phyloP scores from a whole-genome alignment of 176 grass and related monocot species.

The Hyparrhenia diplandra region DNA sequence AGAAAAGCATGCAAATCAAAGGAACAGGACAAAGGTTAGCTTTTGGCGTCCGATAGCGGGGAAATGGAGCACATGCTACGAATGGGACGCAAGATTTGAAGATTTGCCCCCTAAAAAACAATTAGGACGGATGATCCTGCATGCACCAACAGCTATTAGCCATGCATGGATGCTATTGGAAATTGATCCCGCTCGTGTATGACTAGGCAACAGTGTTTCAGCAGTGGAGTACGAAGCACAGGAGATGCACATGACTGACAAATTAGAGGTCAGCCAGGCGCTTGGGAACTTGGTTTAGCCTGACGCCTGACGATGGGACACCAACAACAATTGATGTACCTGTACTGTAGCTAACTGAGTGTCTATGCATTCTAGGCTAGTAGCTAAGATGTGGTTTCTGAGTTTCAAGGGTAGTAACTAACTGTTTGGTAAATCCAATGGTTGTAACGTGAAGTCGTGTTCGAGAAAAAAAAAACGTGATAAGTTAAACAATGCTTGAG shows the following conservation, averaged over 20 bases:
- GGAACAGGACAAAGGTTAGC: slow-evolving; percentile 23
- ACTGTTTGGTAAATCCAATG: neutral
- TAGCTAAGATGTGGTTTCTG: neutral
- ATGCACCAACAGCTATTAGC: neutral
- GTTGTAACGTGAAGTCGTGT: no score
- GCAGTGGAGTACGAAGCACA: no score
- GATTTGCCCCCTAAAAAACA: neutral
- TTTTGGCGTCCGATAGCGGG: slow-evolving; percentile 19
- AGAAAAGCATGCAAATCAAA: slow-evolving; percentile 23
- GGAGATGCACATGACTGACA: neutral
- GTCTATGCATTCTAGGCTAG: neutral
- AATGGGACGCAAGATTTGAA: slow-evolving; percentile 2
- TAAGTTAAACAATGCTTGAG: neutral
- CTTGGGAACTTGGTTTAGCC: neutral
- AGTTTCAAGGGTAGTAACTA: neutral
- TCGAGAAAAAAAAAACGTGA: no score
- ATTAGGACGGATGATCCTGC: neutral
- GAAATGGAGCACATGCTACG: slow-evolving; percentile 27
- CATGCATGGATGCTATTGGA: neutral
- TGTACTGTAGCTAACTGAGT: no score
- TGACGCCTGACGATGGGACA: neutral
- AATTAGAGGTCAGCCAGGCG: neutral
- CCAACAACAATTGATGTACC: neutral
- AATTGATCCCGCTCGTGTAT: neutral
- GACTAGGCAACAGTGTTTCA: no score